phyloP scores from a whole-genome alignment of 2,329 filamentous ascomycete genomes.

The Dothidotthia symphoricarpi region DNA sequence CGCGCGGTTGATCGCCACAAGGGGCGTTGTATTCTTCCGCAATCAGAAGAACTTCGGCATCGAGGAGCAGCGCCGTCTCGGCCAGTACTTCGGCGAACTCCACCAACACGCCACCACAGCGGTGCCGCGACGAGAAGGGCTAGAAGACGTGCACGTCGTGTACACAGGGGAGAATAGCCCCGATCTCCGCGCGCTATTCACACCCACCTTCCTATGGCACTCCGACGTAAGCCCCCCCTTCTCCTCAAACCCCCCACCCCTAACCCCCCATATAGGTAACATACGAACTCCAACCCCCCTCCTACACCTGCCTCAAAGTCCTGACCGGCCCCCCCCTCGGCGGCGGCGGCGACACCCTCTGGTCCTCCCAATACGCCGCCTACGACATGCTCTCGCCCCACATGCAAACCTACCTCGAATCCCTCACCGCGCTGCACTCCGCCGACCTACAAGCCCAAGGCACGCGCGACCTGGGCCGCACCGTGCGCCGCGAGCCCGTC shows the following conservation, averaged over 20 bases:
- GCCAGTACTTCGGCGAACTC: slow-evolving; percentile 53
- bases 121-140: slow-evolving; percentile 49
- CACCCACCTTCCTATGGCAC: slow-evolving; percentile 57
- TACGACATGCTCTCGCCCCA: slow-evolving; percentile 56
- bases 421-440: slow-evolving; percentile 57
- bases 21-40: slow-evolving; percentile 60
- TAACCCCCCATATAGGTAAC: slow-evolving; percentile 47
- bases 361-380: slow-evolving; percentile 59
- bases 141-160: slow-evolving; percentile 59
- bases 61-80: slow-evolving; percentile 54
- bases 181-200: slow-evolving; percentile 56
- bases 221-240: slow-evolving; percentile 47
- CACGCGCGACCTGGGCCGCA: slow-evolving; percentile 50
- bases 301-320: slow-evolving; percentile 57
- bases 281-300: slow-evolving; percentile 58
- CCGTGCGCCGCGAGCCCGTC: slow-evolving; percentile 54
- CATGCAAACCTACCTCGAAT: slow-evolving; percentile 60
- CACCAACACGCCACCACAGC: slow-evolving; percentile 58
- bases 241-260: slow-evolving; percentile 4
- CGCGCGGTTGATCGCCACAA: slow-evolving; percentile 53
- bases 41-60: slow-evolving; percentile 55
- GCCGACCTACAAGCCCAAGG: slow-evolving; percentile 56
- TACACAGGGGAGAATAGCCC: slow-evolving; percentile 54
- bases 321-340: slow-evolving; percentile 55
- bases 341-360: slow-evolving; percentile 58